phyloP scores from a whole-genome alignment of 768 basidiomycete genomes.

The Phanerodontia chrysosporium region DNA sequence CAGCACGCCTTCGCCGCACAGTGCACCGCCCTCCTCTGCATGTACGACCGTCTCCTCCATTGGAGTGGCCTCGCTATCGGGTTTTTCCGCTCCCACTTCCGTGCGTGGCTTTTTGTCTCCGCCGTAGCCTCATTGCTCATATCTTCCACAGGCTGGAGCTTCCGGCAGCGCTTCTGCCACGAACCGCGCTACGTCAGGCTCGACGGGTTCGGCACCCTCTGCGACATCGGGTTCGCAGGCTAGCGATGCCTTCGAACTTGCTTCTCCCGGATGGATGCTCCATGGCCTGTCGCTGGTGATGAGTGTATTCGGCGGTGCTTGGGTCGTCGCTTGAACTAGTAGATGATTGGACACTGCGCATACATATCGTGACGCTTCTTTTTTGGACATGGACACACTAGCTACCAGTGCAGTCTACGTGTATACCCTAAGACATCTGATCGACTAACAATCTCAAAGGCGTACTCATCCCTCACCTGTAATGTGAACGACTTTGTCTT shows the following conservation, averaged over 20 bases:
- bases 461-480: background rate
- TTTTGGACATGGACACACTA: too few relatives aligned
- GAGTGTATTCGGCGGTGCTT: background rate
- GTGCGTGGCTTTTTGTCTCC: background rate
- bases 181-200: background rate
- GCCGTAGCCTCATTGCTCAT: background rate
- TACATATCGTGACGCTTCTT: too few relatives aligned
- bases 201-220: background rate
- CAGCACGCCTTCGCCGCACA: constrained; percentile 51
- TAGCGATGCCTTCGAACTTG: background rate
- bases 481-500: background rate
- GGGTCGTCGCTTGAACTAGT: background rate
- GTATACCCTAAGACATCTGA: background rate
- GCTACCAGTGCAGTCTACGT: too few relatives aligned
- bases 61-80: constrained; percentile 32
- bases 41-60: constrained; percentile 54
- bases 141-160: background rate
- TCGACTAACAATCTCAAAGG: too few relatives aligned
- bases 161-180: background rate
- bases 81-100: background rate
- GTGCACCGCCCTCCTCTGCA: constrained; percentile 51
- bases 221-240: background rate
- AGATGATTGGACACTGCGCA: too few relatives aligned
- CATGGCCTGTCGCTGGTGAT: background rate
- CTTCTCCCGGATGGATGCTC: background rate